These are phyloP conservation scores for Metschnikowia cerradonensis DNA, from an alignment of 805 yeast species.

Conservation along the genomic window DNA sequence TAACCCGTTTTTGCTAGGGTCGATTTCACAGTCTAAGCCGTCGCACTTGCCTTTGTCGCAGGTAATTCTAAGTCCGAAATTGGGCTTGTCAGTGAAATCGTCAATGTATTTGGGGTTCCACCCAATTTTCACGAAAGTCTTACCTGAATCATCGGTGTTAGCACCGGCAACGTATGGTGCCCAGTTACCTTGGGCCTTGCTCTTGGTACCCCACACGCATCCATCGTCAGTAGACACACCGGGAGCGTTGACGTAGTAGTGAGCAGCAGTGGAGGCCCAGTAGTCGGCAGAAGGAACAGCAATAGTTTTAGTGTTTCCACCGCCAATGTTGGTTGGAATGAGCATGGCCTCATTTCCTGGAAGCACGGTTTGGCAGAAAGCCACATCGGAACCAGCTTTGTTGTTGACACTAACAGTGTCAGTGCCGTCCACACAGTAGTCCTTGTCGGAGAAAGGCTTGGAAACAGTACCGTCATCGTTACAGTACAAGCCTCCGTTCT, in stretches of 20 bases:
- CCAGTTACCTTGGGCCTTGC: constrained; percentile 82
- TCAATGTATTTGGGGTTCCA: constrained; percentile 88
- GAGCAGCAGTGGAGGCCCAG: constrained; percentile 85
- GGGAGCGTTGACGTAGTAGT: constrained; percentile 79
- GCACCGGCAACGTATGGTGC: constrained; percentile 92
- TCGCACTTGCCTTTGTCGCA: constrained; percentile 67
- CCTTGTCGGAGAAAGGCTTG: constrained; percentile 53
- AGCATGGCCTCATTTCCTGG: constrained; percentile 96
- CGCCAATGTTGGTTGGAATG: constrained; percentile 71
- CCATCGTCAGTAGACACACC: constrained; percentile 74
- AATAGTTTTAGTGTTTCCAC: constrained; percentile 45
- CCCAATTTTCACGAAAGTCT: constrained; percentile 79
- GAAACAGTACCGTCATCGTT: constrained; percentile 63
- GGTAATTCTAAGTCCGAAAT: constrained; percentile 66
- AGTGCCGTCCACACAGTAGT: constrained; percentile 72
- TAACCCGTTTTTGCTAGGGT: constrained; percentile 60
- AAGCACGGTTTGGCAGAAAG: constrained; percentile 88
- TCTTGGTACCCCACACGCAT: constrained; percentile 77
- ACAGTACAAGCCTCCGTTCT: constrained; percentile 81
- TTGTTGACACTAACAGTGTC: constrained; percentile 69
- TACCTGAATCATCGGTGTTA: constrained; percentile 64
- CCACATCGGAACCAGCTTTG: constrained; percentile 54
- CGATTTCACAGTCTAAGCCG: constrained; percentile 80
- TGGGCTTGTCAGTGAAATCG: constrained; percentile 55
- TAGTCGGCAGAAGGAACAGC: constrained; percentile 86